Conservation (phyloP, 441 rosid species). For the Aleurites moluccanus region DNA sequence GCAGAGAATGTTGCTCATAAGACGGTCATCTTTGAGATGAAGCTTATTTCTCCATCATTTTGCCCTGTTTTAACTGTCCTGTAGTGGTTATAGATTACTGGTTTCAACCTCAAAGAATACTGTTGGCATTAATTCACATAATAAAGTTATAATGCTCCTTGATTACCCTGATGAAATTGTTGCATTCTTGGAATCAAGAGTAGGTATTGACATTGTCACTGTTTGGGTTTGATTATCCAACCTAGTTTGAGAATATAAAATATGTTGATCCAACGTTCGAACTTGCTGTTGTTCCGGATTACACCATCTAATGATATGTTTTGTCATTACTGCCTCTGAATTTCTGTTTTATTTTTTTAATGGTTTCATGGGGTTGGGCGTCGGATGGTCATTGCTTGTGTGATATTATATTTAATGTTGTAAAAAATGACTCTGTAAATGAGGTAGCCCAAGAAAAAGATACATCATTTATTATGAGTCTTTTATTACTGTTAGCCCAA, state of each 20-base stretch:
- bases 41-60: background rate
- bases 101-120: background rate
- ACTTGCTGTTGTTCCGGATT: no score
- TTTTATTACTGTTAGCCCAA: background rate
- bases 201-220: background rate
- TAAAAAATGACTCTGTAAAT: background rate
- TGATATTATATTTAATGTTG: background rate
- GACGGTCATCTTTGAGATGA: conserved; percentile 16
- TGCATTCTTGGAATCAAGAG: background rate
- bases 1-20: background rate
- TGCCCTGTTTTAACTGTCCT: background rate
- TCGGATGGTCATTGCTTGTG: background rate
- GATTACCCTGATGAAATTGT: background rate
- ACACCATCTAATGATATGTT: no score
- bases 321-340: no score
- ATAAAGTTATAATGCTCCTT: conserved; percentile 17
- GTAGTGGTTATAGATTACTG: conserved; percentile 5
- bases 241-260: no score
- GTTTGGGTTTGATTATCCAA: background rate
- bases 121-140: conserved; percentile 9
- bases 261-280: background rate
- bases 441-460: background rate
- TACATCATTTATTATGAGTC: background rate
- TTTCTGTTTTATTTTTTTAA: background rate
- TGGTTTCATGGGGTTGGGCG: background rate